Percentiles rank a stretch among this genome's conserved stretches.
These are phyloP conservation scores for Tylopilus subfusipes DNA, from an alignment of 768 basidiomycete genomes.

Conservation along the genomic window DNA sequence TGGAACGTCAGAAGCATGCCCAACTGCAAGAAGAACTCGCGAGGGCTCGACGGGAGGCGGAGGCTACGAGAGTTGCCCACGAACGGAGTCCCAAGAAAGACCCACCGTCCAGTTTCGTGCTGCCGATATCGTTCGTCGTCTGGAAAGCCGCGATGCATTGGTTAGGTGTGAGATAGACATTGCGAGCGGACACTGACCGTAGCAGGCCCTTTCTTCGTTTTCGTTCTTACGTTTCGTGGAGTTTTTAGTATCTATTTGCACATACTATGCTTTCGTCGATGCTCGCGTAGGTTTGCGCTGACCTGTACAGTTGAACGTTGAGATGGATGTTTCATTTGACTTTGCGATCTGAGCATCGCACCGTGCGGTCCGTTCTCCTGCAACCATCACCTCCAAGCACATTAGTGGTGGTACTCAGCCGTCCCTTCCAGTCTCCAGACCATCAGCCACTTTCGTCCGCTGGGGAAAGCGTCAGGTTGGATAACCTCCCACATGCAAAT, in stretches of 20 bases:
- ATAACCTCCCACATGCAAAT: too few relatives aligned
- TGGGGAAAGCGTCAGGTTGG: too few relatives aligned
- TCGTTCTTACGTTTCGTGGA: not conserved
- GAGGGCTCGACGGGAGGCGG: slow-evolving; percentile 27
- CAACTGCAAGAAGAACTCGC: slow-evolving; percentile 33
- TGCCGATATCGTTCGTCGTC: slow-evolving; percentile 34
- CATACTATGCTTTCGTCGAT: too few relatives aligned
- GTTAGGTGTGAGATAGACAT: slow-evolving; percentile 27
- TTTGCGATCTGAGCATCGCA: too few relatives aligned
- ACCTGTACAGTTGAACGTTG: slow-evolving; percentile 6
- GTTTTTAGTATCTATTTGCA: not conserved
- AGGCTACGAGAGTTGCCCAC: slow-evolving; percentile 20
- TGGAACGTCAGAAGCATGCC: slow-evolving; percentile 26
- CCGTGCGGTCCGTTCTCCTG: too few relatives aligned
- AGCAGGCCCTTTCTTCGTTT: not conserved
- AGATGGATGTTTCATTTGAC: too few relatives aligned
- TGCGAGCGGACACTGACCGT: not conserved
- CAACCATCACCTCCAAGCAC: too few relatives aligned
- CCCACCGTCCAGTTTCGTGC: slow-evolving; percentile 25
- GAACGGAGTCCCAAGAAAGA: slow-evolving; percentile 29
- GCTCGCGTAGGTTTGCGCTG: not conserved
- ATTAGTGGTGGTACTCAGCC: too few relatives aligned
- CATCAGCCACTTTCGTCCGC: too few relatives aligned
- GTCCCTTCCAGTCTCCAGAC: too few relatives aligned
- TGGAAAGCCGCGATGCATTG: slow-evolving; percentile 34